A percentile compares a stretch with the other conserved stretches of the same genome.
Evolutionary conservation across 768 basidiomycete genomes (phyloP).

Genomic region (Tricholoma flavovirens): DNA sequence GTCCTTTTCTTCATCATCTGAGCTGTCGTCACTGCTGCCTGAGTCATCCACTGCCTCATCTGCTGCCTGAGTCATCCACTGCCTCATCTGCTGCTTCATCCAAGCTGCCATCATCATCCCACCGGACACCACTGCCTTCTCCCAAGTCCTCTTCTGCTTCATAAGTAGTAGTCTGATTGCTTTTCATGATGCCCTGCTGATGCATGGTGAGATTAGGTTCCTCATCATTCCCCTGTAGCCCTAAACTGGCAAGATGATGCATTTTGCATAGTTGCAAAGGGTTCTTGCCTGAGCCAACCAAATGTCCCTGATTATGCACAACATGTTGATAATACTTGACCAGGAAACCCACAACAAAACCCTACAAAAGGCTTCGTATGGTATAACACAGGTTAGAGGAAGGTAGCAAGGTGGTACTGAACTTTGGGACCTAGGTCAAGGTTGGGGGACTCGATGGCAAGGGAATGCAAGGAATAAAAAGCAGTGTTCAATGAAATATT

Average conservation of each 20-base stretch:
- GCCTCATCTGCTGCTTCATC: background rate
- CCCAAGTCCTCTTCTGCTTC: background rate
- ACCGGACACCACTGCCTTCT: background rate
- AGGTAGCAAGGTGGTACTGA: too few relatives aligned
- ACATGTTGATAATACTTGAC: too few relatives aligned
- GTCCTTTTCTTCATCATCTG: background rate
- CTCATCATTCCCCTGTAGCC: background rate
- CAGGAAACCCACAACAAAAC: too few relatives aligned
- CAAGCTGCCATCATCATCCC: background rate
- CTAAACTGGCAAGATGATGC: background rate
- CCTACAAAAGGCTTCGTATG: too few relatives aligned
- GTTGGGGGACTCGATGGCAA: too few relatives aligned
- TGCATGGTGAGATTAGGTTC: background rate
- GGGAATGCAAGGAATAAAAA: too few relatives aligned
- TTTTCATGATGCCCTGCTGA: background rate
- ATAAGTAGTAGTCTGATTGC: background rate
- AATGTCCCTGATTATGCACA: background rate
- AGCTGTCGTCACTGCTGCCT: background rate
- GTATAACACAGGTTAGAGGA: too few relatives aligned
- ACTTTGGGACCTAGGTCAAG: too few relatives aligned
- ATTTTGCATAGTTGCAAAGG: background rate
- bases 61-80: background rate
- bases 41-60: background rate
- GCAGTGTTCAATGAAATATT: too few relatives aligned
- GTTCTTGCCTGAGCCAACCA: background rate